Conservation (phyloP, 805 yeast species). For the Millerozyma acaciae region DNA sequence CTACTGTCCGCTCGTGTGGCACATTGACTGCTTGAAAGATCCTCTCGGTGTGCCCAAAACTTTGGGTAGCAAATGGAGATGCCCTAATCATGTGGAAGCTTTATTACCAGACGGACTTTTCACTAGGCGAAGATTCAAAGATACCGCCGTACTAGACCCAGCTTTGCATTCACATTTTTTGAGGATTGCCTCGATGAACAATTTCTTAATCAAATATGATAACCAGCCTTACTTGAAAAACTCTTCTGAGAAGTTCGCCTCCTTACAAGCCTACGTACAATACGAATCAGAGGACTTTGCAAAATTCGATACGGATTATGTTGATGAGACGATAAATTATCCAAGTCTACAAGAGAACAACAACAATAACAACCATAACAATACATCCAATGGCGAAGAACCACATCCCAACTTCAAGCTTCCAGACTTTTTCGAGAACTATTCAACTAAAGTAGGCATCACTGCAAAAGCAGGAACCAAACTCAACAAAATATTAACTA, state of each 20-base stretch:
- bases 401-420: conserved; percentile 20
- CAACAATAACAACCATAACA: conserved; percentile 6
- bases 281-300: conserved; percentile 23
- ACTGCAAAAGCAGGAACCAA: conserved; percentile 16
- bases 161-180: conserved; percentile 33
- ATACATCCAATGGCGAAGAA: conserved; percentile 12
- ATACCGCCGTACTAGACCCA: conserved; percentile 53
- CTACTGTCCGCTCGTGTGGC: conserved; percentile 81
- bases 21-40: conserved; percentile 77
- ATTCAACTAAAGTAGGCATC: conserved; percentile 16
- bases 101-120: conserved; percentile 37
- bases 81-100: conserved; percentile 77
- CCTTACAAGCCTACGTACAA: conserved; percentile 28
- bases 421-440: conserved; percentile 30
- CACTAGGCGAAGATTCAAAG: conserved; percentile 45
- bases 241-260: conserved; percentile 12
- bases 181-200: conserved; percentile 24
- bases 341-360: no score
- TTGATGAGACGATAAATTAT: conserved; percentile 6
- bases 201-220: conserved; percentile 28
- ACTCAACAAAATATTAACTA: conserved; percentile 16
- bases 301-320: conserved; percentile 7
- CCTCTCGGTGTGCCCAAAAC: conserved; percentile 72
- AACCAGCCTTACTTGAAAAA: conserved; percentile 30
- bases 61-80: conserved; percentile 80